Evolutionary conservation across 108 stramenopile genomes (phyloP).

Genomic region (Bacterosira constricta): DNA sequence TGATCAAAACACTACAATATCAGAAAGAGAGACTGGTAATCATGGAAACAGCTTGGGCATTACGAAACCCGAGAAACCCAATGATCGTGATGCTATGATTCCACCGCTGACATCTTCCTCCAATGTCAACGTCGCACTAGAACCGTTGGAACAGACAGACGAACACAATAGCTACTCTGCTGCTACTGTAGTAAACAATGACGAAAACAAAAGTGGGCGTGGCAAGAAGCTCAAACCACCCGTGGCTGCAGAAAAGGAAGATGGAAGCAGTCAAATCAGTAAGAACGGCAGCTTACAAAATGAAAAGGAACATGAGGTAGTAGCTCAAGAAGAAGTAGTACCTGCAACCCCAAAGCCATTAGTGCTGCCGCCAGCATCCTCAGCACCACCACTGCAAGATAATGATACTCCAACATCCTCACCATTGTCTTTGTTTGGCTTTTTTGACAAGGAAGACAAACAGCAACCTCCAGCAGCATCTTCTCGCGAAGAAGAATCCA

Average conservation of each 20-base stretch:
- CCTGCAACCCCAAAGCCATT: not conserved
- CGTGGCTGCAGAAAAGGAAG: not conserved
- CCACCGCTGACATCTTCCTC: too few relatives aligned
- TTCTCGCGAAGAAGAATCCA: conserved; percentile 1
- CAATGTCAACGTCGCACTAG: too few relatives aligned
- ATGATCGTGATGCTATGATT: too few relatives aligned
- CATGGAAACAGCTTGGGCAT: too few relatives aligned
- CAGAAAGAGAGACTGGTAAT: not conserved
- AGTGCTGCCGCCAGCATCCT: conserved; percentile 10
- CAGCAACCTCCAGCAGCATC: not conserved
- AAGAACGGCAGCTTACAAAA: too few relatives aligned
- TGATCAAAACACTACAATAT: not conserved
- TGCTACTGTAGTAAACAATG: too few relatives aligned
- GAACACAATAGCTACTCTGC: too few relatives aligned
- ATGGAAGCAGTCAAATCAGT: not conserved
- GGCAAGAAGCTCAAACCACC: too few relatives aligned
- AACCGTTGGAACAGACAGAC: too few relatives aligned
- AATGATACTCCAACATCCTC: not conserved
- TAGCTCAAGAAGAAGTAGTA: not conserved
- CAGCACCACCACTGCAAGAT: not conserved
- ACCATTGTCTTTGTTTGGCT: conserved; percentile 4
- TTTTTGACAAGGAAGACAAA: not conserved
- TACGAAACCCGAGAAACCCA: too few relatives aligned
- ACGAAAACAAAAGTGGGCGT: not conserved
- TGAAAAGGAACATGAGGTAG: not conserved